Evolutionary conservation across 2,329 filamentous ascomycete genomes (phyloP).

Genomic region (Anthostomella pinea): DNA sequence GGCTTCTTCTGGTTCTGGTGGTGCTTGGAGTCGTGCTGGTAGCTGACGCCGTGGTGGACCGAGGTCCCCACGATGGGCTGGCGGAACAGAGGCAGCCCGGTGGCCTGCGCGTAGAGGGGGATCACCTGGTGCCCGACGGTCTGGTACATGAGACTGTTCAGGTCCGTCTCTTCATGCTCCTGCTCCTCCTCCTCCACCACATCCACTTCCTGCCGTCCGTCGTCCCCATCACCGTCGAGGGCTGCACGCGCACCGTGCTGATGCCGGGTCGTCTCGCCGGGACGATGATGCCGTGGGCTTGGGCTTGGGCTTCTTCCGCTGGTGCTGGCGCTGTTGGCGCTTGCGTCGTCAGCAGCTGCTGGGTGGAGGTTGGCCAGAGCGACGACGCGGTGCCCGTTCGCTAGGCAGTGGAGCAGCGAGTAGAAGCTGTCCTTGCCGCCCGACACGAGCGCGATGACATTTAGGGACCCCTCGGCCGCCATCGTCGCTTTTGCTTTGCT

Average conservation of each 20-base stretch:
- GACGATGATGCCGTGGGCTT: not conserved
- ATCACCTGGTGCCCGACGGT: conserved; percentile 88
- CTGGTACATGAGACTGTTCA: conserved; percentile 99
- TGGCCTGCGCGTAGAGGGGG: conserved; percentile 76
- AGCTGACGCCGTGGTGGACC: conserved; percentile 69
- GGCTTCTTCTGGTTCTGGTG: no score
- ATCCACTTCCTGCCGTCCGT: not conserved
- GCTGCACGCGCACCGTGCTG: not conserved
- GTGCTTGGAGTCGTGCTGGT: conserved; percentile 43
- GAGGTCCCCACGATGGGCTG: conserved; percentile 71
- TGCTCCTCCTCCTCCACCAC: conserved; percentile 42
- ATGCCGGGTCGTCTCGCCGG: conserved; percentile 15
- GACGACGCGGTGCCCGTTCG: conserved; percentile 79
- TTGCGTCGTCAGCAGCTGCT: conserved; percentile 2
- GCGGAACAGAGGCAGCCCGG: conserved; percentile 81
- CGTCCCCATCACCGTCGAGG: not conserved
- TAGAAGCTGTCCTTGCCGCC: conserved; percentile 98
- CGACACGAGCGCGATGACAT: conserved; percentile 90
- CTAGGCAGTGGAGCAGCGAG: conserved; percentile 83
- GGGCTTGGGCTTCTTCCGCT: no score
- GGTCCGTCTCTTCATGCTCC: no score
- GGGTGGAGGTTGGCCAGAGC: conserved; percentile 86
- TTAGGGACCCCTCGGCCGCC: conserved; percentile 46
- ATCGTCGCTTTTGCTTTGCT: conserved; percentile 34
- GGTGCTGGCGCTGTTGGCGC: not conserved